Evolutionary conservation across 495 filamentous ascomycete genomes (phyloP), one percentile per base, ranked within the genome.

Genomic region (Cladorrhinum samala): DNA sequence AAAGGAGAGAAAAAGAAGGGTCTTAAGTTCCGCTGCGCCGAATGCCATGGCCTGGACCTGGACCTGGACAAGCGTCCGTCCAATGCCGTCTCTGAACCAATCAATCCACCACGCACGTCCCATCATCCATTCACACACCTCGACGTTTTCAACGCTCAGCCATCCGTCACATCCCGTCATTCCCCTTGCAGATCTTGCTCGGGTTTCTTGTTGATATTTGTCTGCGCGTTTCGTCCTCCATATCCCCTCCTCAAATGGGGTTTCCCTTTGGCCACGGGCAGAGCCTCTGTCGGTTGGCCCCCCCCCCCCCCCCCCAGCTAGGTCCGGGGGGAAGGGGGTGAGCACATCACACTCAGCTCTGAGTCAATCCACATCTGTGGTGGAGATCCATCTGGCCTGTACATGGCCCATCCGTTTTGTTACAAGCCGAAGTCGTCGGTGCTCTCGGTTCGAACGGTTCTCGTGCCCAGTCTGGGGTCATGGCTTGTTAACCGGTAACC

Each of bases 161-260:
- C 13, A 45, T 48, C 53, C 60, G 59, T 62, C 59, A 56, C 50
- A 49, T 46, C 54, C 60, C 60, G 56, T 57, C 59, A 59, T 52
- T 46, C 46, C 36, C 37, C 25, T 43, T 57, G 38, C 43, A 49
- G 25, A 57, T 57, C 44, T 23, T 38, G n/a, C n/a, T n/a, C n/a
- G n/a, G n/a, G n/a, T n/a, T n/a, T n/a, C n/a, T n/a, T n/a, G n/a
- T n/a, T n/a, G n/a, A n/a, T n/a, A n/a, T 49, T 42, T 37, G 18
- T 27, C 24, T 48, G 17, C 19, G 46, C 19, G 14, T 19, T 27
- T 40, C n/a, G 8, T 16, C 13, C 13, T 7, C 19, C 17, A 17
- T 23, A 23, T 5, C 19, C 36, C 8, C 38, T 33, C 18, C 40
- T 49, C 39, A 40, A n/a, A 45, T 36, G 36, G 24, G 21, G 21